Conservation (phyloP, 2,329 filamentous ascomycete species). For the Ramularia endophylla region DNA sequence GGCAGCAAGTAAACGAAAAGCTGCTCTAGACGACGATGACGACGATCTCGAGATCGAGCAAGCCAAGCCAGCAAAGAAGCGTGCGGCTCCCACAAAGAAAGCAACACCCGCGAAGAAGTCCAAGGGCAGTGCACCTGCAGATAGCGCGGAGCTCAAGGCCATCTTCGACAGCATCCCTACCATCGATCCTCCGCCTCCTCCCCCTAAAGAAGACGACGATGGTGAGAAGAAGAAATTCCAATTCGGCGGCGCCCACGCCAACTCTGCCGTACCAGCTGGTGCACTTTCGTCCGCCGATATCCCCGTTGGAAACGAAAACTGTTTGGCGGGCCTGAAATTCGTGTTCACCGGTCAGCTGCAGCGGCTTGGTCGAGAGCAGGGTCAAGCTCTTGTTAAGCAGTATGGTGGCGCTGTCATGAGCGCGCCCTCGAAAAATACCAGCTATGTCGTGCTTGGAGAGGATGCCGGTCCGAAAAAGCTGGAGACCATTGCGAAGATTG, state of each 20-base stretch:
- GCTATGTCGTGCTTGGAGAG: slow-evolving; percentile 81
- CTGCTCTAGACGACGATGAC: slow-evolving; percentile 50
- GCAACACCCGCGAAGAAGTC: slow-evolving; percentile 48
- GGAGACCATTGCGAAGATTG: slow-evolving; percentile 70
- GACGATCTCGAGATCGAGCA: slow-evolving; percentile 39
- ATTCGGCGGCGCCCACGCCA: slow-evolving; percentile 55
- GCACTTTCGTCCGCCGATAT: slow-evolving; percentile 62
- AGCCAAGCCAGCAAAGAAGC: slow-evolving; percentile 53
- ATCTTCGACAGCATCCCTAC: slow-evolving; percentile 86
- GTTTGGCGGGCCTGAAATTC: slow-evolving; percentile 80
- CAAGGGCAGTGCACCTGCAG: slow-evolving; percentile 61
- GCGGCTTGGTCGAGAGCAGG: slow-evolving; percentile 76
- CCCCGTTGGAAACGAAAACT: slow-evolving; percentile 80
- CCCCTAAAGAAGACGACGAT: slow-evolving; percentile 50
- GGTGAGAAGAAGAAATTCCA: slow-evolving; percentile 53
- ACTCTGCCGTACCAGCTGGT: slow-evolving; percentile 53
- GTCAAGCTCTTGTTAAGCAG: slow-evolving; percentile 76
- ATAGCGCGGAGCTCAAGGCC: slow-evolving; percentile 67
- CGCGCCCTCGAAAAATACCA: slow-evolving; percentile 87
- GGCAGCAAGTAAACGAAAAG: slow-evolving; percentile 51
- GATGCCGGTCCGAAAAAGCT: slow-evolving; percentile 95
- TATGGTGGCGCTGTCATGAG: slow-evolving; percentile 88
- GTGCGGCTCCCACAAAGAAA: slow-evolving; percentile 40
- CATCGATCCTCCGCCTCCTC: slow-evolving; percentile 76
- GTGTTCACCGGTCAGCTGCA: slow-evolving; percentile 90